Evolutionary conservation across 305 asterid genomes (phyloP), one percentile per base, ranked within the genome.

Genomic region (Solanum aculeatissimum): DNA sequence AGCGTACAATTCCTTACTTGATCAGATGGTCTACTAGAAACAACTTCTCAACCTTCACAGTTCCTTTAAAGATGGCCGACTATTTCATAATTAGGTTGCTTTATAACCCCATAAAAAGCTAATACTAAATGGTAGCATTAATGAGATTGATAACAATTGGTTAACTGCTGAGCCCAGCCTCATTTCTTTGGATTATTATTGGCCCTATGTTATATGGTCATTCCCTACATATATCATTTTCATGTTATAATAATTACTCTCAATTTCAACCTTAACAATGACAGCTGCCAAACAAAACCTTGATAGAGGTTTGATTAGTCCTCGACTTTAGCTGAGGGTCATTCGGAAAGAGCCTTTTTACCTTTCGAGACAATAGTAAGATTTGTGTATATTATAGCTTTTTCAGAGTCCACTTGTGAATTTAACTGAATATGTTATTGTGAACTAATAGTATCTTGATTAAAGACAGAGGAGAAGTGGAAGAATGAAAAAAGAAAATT

Each of bases 141-240:
- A 78, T 78, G 49, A 78, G 66, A 78, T 53, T 78, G 66, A 78
- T 78, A 32, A 53, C 66, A 53, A 53, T 78, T 78, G 83, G 83
- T 53, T 45, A 78, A 32, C 83, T 78, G 83, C 83, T 29, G 25
- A 53, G 13, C 5, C 62, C 83, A 77, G 47, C 11, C 43, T 53
- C 27, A 18, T 6, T 78, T n/a, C 19, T 53, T 35, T 51, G 83
- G 49, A 78, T 32, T 53, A 53, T 18, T 53, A 78, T 12, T 78
- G 40, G 27, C 49, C 83, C 25, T 38, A 38, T 4, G 27, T n/a
- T 19, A 8, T n/a, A 25, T 25, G 2, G 23, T 29, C 32, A 14
- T 68, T 32, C 75, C 75, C 65, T 29, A 77, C 82, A 29, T 29
- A 10, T 18, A 29, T 77, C 83, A 78, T 78, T 32, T 78, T 78